Conservation (phyloP, 331 rosid species). For the Phaseolus coccineus region DNA sequence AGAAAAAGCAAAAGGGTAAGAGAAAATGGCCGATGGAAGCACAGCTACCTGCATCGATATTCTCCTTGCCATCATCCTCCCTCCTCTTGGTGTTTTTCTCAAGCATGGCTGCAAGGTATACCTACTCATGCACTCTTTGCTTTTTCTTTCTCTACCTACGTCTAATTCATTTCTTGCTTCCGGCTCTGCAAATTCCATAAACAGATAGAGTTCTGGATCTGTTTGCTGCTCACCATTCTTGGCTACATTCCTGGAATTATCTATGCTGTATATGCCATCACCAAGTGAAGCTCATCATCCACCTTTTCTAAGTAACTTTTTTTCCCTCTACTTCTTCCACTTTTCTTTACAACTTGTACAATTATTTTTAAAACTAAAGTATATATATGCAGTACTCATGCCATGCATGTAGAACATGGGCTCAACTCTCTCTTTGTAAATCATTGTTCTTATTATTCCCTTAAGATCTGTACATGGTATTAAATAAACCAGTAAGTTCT, state of each 20-base stretch:
- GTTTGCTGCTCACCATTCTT: constrained; percentile 66
- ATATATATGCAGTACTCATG: neutral
- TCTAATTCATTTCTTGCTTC: too few species aligned
- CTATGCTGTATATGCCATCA: constrained; percentile 76
- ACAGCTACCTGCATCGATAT: constrained; percentile 63
- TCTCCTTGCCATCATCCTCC: constrained; percentile 71
- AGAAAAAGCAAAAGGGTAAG: too few species aligned
- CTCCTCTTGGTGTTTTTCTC: constrained; percentile 93
- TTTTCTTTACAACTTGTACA: neutral
- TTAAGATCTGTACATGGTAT: too few species aligned
- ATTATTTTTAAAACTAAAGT: neutral
- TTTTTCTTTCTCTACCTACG: neutral
- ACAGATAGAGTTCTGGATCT: constrained; percentile 91
- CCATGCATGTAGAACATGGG: neutral
- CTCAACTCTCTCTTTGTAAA: neutral
- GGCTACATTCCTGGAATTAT: constrained; percentile 88
- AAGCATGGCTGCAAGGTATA: constrained; percentile 69
- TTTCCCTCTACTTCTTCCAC: neutral
- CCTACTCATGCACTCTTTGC: too few species aligned
- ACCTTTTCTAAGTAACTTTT: constrained; percentile 45
- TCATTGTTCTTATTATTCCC: neutral
- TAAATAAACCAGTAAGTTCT: too few species aligned
- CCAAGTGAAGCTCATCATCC: constrained; percentile 58
- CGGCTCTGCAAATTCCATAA: neutral
- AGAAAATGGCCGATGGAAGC: constrained; percentile 46